Evolutionary conservation across 2,329 filamentous ascomycete genomes (phyloP).

Genomic region (Hymenoscyphus infarciens): DNA sequence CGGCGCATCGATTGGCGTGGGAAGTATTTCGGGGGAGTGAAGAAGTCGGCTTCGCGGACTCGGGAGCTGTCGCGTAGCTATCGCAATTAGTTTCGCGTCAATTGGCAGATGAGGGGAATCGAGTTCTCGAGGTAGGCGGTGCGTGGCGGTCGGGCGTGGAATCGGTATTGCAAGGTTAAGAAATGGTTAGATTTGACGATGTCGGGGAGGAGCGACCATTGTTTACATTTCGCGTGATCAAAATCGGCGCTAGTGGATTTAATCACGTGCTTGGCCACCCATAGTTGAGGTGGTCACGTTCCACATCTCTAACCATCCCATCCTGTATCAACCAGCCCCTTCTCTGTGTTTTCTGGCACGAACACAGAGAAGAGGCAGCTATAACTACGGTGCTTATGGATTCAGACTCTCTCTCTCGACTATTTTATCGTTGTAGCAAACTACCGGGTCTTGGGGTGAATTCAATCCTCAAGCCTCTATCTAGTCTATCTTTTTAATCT

Average conservation of each 20-base stretch:
- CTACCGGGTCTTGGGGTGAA: no score
- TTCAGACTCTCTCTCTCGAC: background rate
- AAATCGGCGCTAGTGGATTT: background rate
- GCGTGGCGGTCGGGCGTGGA: background rate
- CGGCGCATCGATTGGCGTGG: constrained; percentile 29
- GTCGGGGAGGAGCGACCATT: constrained; percentile 16
- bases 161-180: constrained; percentile 12
- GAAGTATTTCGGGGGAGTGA: constrained; percentile 12
- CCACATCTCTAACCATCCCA: background rate
- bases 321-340: background rate
- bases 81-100: constrained; percentile 25
- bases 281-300: no score
- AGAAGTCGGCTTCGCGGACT: constrained; percentile 12
- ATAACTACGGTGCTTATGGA: background rate
- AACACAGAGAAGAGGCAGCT: no score
- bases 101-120: constrained; percentile 19
- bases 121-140: background rate
- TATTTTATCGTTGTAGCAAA: background rate
- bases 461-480: no score
- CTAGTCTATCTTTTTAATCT: no score
- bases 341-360: background rate
- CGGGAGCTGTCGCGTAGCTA: constrained; percentile 16
- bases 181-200: constrained; percentile 20
- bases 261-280: no score
- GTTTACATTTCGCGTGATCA: constrained; percentile 23